phyloP scores from a whole-genome alignment of 768 basidiomycete genomes.

The Naganishia kalamii region DNA sequence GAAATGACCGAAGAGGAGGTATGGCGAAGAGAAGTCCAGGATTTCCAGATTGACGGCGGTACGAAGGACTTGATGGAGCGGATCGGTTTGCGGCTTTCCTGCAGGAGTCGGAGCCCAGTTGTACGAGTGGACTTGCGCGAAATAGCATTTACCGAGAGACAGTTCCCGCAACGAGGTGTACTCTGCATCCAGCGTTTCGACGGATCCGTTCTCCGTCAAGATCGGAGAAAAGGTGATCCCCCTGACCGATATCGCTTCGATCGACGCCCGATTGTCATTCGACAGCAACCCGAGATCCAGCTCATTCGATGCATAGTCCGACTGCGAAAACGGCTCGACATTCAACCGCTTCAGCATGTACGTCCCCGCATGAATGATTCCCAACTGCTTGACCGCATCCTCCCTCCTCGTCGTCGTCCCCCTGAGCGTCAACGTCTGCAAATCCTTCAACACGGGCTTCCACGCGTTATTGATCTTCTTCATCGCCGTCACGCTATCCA shows the following conservation, averaged over 20 bases:
- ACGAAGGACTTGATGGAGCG: not conserved
- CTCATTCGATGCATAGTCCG: not conserved
- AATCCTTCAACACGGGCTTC: not conserved
- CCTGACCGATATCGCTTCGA: not conserved
- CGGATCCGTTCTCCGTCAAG: not conserved
- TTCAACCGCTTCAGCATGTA: not conserved
- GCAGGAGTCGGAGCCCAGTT: too few relatives aligned
- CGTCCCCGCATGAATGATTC: not conserved
- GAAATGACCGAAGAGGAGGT: not conserved
- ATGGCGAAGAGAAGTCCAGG: not conserved
- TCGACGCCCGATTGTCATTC: not conserved
- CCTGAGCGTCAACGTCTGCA: not conserved
- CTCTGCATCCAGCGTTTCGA: not conserved
- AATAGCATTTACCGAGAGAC: not conserved
- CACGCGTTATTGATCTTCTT: not conserved
- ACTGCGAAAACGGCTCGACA: not conserved
- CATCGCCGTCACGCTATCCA: not conserved
- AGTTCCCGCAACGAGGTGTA: not conserved
- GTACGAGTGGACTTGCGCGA: not conserved
- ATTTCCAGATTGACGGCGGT: not conserved
- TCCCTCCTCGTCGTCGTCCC: not conserved
- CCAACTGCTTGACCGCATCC: not conserved
- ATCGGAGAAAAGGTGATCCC: not conserved
- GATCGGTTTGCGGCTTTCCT: too few relatives aligned
- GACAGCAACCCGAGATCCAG: not conserved